These are phyloP conservation scores for Verticillium tricorpus DNA, from an alignment of 2,329 filamentous ascomycete species.

Conservation along the genomic window DNA sequence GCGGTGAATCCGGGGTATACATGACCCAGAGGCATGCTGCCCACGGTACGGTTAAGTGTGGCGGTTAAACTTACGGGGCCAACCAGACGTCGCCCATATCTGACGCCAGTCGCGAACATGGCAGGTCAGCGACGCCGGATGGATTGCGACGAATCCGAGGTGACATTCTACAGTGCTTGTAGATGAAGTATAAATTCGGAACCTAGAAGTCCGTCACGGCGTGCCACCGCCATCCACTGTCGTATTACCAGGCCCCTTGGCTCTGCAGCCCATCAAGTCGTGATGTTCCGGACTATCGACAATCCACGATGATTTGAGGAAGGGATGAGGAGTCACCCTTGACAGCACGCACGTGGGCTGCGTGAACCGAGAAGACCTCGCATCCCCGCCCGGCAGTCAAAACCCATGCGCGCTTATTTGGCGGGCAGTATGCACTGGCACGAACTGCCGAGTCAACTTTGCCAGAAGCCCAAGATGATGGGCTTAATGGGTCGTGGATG, in stretches of 20 bases:
- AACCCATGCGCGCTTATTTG: background rate
- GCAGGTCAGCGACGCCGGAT: background rate
- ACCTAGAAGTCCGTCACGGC: background rate
- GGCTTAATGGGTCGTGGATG: no score
- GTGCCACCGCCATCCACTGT: background rate
- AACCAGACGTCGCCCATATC: background rate
- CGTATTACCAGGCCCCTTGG: background rate
- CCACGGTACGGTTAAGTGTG: background rate
- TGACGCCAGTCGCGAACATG: background rate
- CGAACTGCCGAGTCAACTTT: background rate
- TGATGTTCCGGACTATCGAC: background rate
- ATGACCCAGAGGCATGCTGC: background rate
- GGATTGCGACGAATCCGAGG: background rate
- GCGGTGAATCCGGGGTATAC: background rate
- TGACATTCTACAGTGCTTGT: background rate
- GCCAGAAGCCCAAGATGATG: no score
- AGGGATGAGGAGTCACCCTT: background rate
- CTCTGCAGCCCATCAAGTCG: background rate
- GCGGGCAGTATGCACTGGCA: background rate
- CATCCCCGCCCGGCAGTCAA: background rate
- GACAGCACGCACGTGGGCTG: background rate
- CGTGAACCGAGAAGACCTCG: background rate
- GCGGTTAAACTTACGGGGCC: background rate
- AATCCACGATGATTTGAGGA: background rate
- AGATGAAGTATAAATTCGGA: background rate